Evolutionary conservation across 768 basidiomycete genomes (phyloP).

Genomic region (Leccinum fibrillosum): DNA sequence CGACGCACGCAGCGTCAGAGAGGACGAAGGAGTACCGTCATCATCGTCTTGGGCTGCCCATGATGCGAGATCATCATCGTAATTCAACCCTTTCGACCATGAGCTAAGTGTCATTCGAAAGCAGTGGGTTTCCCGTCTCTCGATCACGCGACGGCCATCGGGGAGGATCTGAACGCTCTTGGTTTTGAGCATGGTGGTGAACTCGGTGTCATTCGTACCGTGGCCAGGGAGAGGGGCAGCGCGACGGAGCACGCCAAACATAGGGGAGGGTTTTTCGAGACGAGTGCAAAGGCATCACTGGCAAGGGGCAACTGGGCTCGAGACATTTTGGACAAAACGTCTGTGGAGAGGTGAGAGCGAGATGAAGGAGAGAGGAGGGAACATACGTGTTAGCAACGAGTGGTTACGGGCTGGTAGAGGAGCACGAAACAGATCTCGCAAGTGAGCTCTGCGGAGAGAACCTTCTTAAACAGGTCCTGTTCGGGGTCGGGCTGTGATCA

Average conservation of each 20-base stretch:
- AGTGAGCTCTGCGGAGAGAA: conserved; percentile 63
- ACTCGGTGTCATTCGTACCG: conserved; percentile 40
- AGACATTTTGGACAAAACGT: conserved; percentile 91
- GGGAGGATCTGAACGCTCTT: conserved; percentile 79
- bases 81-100: conserved; percentile 61
- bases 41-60: conserved; percentile 22
- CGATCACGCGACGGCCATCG: conserved; percentile 86
- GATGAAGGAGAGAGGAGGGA: conserved; percentile 3
- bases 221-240: conserved; percentile 28
- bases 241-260: conserved; percentile 77
- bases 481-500: conserved; percentile 25
- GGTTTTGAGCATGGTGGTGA: conserved; percentile 94
- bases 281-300: conserved; percentile 90
- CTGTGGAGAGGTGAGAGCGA: conserved; percentile 37
- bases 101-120: conserved; percentile 94
- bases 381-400: conserved; percentile 92
- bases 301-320: conserved; percentile 82
- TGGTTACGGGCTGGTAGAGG: conserved; percentile 83
- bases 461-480: conserved; percentile 49
- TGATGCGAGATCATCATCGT: conserved; percentile 32
- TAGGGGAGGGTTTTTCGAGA: conserved; percentile 70
- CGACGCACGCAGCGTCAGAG: conserved; percentile 5
- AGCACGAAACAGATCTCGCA: conserved; percentile 92
- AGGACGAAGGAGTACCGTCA: neutral
- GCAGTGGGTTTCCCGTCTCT: conserved; percentile 66